Evolutionary conservation across 371 early-diverging fungal species (phyloP).

Genomic region (Syncephalastrum sp.): DNA sequence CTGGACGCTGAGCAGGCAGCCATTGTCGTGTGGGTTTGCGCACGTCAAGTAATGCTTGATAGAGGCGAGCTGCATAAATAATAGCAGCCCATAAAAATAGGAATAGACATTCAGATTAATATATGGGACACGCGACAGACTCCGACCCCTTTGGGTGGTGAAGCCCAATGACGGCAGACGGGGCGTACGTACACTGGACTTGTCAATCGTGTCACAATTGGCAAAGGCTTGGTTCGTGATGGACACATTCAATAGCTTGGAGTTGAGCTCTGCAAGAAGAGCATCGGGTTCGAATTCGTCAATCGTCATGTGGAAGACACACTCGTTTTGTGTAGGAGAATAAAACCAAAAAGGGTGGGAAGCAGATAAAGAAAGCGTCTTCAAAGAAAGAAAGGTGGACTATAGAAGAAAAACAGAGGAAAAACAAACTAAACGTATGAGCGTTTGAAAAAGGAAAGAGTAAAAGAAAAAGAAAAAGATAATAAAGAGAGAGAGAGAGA

Average conservation of each 20-base stretch:
- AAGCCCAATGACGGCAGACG: not conserved
- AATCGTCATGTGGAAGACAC: conserved; percentile 27
- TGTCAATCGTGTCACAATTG: conserved; percentile 21
- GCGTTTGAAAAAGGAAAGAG: not conserved
- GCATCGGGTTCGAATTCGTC: conserved; percentile 44
- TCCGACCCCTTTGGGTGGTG: not conserved
- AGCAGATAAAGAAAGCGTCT: not conserved
- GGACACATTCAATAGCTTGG: conserved; percentile 41
- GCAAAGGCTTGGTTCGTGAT: conserved; percentile 22
- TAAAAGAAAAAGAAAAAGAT: not conserved
- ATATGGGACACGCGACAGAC: no score
- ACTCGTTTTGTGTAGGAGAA: not conserved
- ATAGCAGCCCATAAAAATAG: not conserved
- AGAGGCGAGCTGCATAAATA: conserved; percentile 14
- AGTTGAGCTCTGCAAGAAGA: conserved; percentile 34
- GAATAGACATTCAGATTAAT: no score
- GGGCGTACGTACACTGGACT: conserved; percentile 21
- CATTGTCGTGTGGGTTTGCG: conserved; percentile 8
- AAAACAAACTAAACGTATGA: not conserved
- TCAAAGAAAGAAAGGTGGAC: not conserved
- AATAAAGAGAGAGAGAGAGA: not conserved
- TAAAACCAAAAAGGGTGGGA: not conserved
- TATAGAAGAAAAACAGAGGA: not conserved
- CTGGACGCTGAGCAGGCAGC: conserved; percentile 18
- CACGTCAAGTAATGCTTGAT: conserved; percentile 15